Percentiles rank a stretch among this genome's conserved stretches.
Evolutionary conservation across 768 basidiomycete species (phyloP).

Genomic region (Suillus subalutaceus): DNA sequence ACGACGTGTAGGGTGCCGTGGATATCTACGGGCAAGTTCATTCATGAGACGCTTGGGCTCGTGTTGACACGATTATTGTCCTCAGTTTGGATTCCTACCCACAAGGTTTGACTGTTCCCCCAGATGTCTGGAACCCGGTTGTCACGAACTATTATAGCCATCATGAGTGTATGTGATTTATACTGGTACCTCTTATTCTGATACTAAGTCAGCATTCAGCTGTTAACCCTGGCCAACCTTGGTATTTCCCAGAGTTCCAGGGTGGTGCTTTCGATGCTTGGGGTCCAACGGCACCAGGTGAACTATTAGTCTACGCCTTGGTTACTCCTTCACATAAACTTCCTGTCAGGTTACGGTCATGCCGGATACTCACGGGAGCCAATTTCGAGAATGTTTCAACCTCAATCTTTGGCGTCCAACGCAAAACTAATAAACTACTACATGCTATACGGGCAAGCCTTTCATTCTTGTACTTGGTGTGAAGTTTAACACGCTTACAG

Average conservation of each 20-base stretch:
- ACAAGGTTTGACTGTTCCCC: slow-evolving; percentile 82
- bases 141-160: slow-evolving; percentile 65
- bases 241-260: slow-evolving; percentile 77
- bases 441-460: slow-evolving; percentile 75
- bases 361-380: slow-evolving; percentile 66
- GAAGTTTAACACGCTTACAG: slow-evolving; percentile 37
- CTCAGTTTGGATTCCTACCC: slow-evolving; percentile 67
- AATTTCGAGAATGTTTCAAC: slow-evolving; percentile 79
- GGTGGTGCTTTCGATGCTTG: slow-evolving; percentile 82
- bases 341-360: slow-evolving; percentile 59
- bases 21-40: slow-evolving; percentile 68
- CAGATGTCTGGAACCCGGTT: slow-evolving; percentile 64
- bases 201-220: slow-evolving; percentile 20
- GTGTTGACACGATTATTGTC: slow-evolving; percentile 8
- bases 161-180: slow-evolving; percentile 47
- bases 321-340: slow-evolving; percentile 8
- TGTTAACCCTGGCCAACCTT: slow-evolving; percentile 54
- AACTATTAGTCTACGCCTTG: not conserved
- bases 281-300: slow-evolving; percentile 73
- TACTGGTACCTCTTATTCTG: not conserved
- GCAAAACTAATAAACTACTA: slow-evolving; percentile 84
- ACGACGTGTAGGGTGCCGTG: slow-evolving; percentile 56
- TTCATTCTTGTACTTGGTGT: not conserved
- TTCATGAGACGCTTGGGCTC: not conserved
- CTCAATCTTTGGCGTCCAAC: slow-evolving; percentile 79